Evolutionary conservation across 2,329 filamentous ascomycete species (phyloP).

Genomic region (Cordyceps farinosa): DNA sequence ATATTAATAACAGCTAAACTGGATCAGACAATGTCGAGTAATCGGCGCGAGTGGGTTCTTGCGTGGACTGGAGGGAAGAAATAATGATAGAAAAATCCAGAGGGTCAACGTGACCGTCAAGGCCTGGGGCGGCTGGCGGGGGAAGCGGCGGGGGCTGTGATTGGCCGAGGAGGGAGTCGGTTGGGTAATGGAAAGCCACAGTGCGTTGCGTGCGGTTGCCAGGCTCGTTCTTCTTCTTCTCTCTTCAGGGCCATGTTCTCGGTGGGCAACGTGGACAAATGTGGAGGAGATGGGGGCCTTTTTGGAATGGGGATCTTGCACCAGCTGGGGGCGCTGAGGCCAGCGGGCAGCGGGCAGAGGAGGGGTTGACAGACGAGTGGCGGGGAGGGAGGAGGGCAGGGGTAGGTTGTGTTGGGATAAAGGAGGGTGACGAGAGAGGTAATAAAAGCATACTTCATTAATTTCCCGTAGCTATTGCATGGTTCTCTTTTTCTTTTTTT

Average conservation of each 20-base stretch:
- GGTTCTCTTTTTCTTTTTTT: background rate
- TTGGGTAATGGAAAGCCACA: slow-evolving; percentile 16
- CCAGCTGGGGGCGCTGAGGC: background rate
- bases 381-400: background rate
- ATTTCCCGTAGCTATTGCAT: background rate
- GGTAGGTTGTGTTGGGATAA: background rate
- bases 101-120: slow-evolving; percentile 14
- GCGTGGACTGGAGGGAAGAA: background rate
- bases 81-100: background rate
- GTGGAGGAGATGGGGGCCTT: no score
- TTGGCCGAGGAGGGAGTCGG: slow-evolving; percentile 5
- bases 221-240: background rate
- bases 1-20: background rate
- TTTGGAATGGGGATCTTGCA: background rate
- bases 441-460: background rate
- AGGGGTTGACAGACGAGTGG: no score
- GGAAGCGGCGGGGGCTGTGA: background rate
- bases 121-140: background rate
- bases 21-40: background rate
- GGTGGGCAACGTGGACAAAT: no score
- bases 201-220: background rate
- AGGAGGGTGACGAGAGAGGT: background rate
- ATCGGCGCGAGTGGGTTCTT: background rate
- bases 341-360: no score
- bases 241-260: no score